Conservation (phyloP, 192 early-diverging fungal species). For the Obelidium mucronatum region DNA sequence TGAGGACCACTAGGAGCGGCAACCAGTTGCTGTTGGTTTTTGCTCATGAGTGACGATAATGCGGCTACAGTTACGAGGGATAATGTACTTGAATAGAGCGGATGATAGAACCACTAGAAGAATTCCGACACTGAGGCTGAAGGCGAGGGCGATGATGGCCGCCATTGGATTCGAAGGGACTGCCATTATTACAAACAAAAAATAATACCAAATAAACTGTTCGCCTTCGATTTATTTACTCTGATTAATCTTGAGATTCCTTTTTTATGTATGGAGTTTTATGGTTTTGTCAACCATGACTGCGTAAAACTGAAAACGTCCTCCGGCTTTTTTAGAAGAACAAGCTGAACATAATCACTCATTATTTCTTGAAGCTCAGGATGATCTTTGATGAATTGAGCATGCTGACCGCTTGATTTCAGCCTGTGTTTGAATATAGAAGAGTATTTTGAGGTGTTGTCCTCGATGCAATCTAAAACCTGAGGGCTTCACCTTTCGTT, state of each 20-base stretch:
- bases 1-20: conserved; percentile 92
- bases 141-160: conserved; percentile 84
- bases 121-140: conserved; percentile 90
- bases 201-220: too few relatives aligned
- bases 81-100: conserved; percentile 82
- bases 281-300: conserved; percentile 27
- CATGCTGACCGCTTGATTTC: conserved; percentile 44
- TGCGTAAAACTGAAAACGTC: conserved; percentile 58
- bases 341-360: conserved; percentile 55
- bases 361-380: conserved; percentile 54
- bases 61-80: neutral
- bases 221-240: too few relatives aligned
- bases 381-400: conserved; percentile 43
- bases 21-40: conserved; percentile 83
- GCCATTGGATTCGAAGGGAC: conserved; percentile 50
- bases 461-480: neutral
- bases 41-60: neutral
- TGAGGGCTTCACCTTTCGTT: conserved; percentile 36
- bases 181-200: conserved; percentile 32
- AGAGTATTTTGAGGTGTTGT: too few relatives aligned
- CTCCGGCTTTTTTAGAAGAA: conserved; percentile 53
- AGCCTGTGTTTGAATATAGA: conserved; percentile 3
- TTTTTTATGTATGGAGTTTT: too few relatives aligned
- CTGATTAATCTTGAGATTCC: too few relatives aligned
- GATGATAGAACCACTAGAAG: conserved; percentile 94